Base-by-base conservation (phyloP, 1,139 yeast species). In the Saccharomyces hybrid region DNA sequence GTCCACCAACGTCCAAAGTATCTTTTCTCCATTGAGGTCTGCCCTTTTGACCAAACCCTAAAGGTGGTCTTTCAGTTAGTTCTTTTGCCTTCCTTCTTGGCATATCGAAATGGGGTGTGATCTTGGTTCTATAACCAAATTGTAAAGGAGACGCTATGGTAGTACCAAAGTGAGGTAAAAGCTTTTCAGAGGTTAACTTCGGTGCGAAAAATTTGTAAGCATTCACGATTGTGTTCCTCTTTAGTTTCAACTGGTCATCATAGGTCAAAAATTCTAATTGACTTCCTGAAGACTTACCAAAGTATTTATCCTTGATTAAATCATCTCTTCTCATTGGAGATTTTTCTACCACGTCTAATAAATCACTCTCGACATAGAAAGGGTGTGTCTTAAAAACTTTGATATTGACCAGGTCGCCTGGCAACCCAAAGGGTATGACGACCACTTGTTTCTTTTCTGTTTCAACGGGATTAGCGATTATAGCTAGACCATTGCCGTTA, bases 41-140 rank as follows among this genome's bases (percentile, higher is more conserved):
- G 50, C 83, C 97, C 75, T 81, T 87, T 59, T 87, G 79, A 7
- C 96, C 97, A 74, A 91, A 93, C 0, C 99, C 99, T 54, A 93
- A 76, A 20, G 87, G 81, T 23, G 97, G 96, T 49, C 80, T 73
- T 42, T 70, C 69, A 34, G 63, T 62, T 26, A 65, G 52, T 23
- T 55, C 57, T 50, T 51, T 69, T 55, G 42, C 69, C 11, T 46
- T 48, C 68, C 58, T 67, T 61, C 59, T 67, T n/a, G 96, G 95
- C 47, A 89, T 75, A 66, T 89, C 93, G 72, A 91, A 93, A 74
- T 93, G 99, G 4, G 99, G 99, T 0, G 99, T 93, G 52, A 93
- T 78, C 67, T 93, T 93, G 0, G 99, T 93, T 68, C 99, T 77
- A 72, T 93, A 93, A 49, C 78, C 77, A 67, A 79, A 88, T 61